phyloP scores from a whole-genome alignment of 345 rosid species.

The Cardamine resedifolia region DNA sequence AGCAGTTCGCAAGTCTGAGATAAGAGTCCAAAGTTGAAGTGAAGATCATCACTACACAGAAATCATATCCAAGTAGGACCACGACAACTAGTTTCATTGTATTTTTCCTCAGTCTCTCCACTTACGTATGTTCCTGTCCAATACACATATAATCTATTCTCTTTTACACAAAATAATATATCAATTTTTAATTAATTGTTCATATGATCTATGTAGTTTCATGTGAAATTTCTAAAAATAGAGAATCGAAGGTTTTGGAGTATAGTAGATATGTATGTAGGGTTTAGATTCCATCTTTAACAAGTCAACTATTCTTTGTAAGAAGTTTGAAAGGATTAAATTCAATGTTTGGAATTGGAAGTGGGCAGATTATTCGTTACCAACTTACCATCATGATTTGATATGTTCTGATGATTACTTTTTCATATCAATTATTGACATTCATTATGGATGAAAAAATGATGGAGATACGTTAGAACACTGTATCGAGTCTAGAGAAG shows the following conservation, averaged over 20 bases:
- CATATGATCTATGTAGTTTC: constrained; percentile 6
- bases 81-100: constrained; percentile 40
- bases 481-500: background rate
- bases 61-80: constrained; percentile 42
- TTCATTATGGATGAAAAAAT: background rate
- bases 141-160: constrained; percentile 23
- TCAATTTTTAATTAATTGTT: constrained; percentile 9
- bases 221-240: constrained; percentile 35
- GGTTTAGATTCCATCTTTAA: constrained; percentile 24
- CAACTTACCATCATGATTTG: constrained; percentile 32
- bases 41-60: constrained; percentile 32
- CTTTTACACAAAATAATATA: constrained; percentile 6
- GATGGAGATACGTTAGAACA: background rate
- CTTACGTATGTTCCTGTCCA: constrained; percentile 32
- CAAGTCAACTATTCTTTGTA: constrained; percentile 28
- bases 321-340: constrained; percentile 11
- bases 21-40: constrained; percentile 39
- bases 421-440: constrained; percentile 1
- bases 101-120: constrained; percentile 22
- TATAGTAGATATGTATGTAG: constrained; percentile 26
- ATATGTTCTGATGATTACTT: background rate
- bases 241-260: constrained; percentile 36
- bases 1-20: constrained; percentile 33
- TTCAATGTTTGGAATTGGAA: constrained; percentile 13
- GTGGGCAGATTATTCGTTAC: constrained; percentile 23